Evolutionary conservation across 306 rosid genomes (phyloP).

Genomic region (Urtica urens): DNA sequence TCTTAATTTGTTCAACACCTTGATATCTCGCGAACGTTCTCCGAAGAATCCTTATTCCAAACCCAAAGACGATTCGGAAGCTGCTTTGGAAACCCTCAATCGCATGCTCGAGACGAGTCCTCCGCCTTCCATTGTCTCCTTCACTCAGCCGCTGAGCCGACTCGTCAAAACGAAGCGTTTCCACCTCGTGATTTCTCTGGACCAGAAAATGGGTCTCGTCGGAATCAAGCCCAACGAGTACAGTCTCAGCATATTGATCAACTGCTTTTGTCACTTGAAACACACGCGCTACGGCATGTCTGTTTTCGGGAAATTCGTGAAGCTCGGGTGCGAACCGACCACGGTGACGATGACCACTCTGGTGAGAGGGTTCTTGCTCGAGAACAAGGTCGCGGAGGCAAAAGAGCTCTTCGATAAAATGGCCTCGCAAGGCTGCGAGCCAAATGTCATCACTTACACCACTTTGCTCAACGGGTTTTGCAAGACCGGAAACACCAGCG

Average conservation of each 20-base stretch:
- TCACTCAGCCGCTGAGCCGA: constrained; percentile 19
- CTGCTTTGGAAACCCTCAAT: background rate
- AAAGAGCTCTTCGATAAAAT: background rate
- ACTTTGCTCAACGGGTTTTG: background rate
- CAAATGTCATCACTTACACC: background rate
- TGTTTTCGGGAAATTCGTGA: constrained; percentile 5
- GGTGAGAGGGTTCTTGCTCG: constrained; percentile 17
- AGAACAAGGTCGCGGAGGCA: background rate
- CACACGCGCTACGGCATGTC: constrained; percentile 16
- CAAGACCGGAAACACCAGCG: background rate
- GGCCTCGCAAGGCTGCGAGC: background rate
- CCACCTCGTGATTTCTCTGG: constrained; percentile 8
- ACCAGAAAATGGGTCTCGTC: constrained; percentile 10
- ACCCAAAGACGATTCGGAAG: background rate
- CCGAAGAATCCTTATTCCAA: too few species aligned
- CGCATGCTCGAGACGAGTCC: constrained; percentile 18
- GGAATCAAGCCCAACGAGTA: background rate
- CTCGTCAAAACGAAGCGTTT: constrained; percentile 12
- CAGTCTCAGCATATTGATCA: constrained; percentile 18
- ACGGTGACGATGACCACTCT: constrained; percentile 24
- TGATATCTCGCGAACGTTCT: too few species aligned
- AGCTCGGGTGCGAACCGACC: constrained; percentile 27
- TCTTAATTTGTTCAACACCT: too few species aligned
- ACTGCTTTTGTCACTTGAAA: constrained; percentile 23
- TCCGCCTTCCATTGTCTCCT: constrained; percentile 27